Evolutionary conservation across 2,329 filamentous ascomycete species (phyloP).

Genomic region (Ceratocystis albifundus): DNA sequence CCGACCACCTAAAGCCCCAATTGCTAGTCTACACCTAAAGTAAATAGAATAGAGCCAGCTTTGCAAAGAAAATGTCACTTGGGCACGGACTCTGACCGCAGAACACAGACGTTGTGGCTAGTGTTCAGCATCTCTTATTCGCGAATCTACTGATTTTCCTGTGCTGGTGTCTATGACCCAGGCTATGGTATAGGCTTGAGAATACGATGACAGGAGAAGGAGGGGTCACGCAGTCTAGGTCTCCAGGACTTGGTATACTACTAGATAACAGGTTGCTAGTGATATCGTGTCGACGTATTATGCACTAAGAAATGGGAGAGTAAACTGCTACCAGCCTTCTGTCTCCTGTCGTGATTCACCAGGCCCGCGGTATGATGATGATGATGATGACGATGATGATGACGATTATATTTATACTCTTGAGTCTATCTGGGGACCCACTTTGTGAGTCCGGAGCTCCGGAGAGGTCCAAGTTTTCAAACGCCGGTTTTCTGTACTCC

Average conservation of each 20-base stretch:
- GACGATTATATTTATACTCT: too few species aligned
- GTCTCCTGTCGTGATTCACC: not conserved
- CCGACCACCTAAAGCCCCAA: not conserved
- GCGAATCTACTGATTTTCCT: not conserved
- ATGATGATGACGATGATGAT: too few species aligned
- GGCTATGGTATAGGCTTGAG: not conserved
- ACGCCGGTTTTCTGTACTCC: too few species aligned
- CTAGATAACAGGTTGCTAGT: too few species aligned
- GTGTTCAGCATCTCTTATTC: not conserved
- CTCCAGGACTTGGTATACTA: too few species aligned
- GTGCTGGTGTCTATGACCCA: not conserved
- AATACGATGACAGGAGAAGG: too few species aligned
- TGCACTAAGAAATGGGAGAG: not conserved
- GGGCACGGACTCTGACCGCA: not conserved
- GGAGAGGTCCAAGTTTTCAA: too few species aligned
- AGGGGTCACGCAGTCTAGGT: too few species aligned
- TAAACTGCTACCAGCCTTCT: not conserved
- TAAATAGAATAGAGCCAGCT: not conserved
- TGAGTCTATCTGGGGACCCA: too few species aligned
- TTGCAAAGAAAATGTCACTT: slow-evolving; percentile 4
- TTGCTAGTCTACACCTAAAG: not conserved
- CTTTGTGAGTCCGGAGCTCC: too few species aligned
- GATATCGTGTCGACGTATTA: too few species aligned
- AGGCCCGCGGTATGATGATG: slow-evolving; percentile 17
- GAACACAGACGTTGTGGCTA: slow-evolving; percentile 1